These are phyloP conservation scores for Hygrophorus russula DNA, from an alignment of 768 basidiomycete genomes.

Conservation along the genomic window DNA sequence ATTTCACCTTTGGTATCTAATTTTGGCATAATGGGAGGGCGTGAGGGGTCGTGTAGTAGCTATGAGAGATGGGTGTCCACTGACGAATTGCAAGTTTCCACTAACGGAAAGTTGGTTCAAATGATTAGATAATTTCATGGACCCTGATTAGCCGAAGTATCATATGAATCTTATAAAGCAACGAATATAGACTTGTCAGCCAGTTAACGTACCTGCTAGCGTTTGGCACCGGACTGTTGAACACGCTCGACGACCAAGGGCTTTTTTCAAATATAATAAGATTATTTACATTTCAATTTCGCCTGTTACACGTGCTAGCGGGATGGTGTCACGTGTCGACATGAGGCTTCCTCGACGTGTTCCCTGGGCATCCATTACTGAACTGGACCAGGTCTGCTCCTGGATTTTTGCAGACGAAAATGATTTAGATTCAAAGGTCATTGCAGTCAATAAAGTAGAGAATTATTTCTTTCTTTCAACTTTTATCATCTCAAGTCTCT, in stretches of 20 bases:
- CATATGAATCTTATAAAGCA: no score
- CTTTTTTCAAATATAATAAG: no score
- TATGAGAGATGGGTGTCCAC: conserved; percentile 31
- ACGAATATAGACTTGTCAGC: no score
- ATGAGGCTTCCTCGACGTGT: conserved; percentile 75
- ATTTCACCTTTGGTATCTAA: conserved; percentile 38
- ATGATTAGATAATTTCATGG: conserved; percentile 29
- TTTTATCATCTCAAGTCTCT: conserved; percentile 2
- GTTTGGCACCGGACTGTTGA: no score
- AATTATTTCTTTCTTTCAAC: conserved; percentile 14
- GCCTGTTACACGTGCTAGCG: conserved; percentile 14
- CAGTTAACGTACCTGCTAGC: no score
- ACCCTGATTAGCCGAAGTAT: no score
- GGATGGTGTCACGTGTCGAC: conserved; percentile 29
- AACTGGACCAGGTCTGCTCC: conserved; percentile 65
- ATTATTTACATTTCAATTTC: no score
- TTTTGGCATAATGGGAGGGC: conserved; percentile 23
- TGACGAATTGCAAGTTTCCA: no score
- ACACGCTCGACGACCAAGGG: no score
- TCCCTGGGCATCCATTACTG: conserved; percentile 60
- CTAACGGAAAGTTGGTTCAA: conserved; percentile 36
- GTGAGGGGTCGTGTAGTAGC: conserved; percentile 26
- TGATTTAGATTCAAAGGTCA: conserved; percentile 40
- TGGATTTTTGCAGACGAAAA: conserved; percentile 65
- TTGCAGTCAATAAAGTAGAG: conserved; percentile 58